These are phyloP conservation scores for Zygosaccharomyces kombuchaensis DNA, from an alignment of 805 yeast genomes.

Conservation along the genomic window DNA sequence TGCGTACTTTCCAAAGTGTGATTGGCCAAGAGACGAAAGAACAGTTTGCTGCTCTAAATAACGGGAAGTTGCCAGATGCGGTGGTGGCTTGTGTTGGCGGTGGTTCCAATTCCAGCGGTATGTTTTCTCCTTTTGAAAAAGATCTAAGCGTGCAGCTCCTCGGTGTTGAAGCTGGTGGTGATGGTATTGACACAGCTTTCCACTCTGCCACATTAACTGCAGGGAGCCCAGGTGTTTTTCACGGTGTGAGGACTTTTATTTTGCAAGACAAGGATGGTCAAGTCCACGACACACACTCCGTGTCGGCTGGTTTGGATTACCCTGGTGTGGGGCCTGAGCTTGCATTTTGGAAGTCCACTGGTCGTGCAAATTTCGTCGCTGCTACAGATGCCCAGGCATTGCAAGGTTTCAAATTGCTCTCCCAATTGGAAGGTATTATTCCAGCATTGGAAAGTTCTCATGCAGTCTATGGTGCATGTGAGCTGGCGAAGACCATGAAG, in stretches of 20 bases:
- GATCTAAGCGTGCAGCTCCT: slow-evolving; percentile 72
- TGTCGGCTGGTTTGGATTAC: slow-evolving; percentile 96
- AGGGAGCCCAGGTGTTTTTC: slow-evolving; percentile 96
- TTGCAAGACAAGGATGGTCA: slow-evolving; percentile 92
- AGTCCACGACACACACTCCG: slow-evolving; percentile 95
- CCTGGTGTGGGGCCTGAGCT: slow-evolving; percentile 99
- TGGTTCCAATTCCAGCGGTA: slow-evolving; percentile 94
- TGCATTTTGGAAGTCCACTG: slow-evolving; percentile 90
- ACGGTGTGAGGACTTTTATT: slow-evolving; percentile 93
- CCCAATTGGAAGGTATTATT: slow-evolving; percentile 95
- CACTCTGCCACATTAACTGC: slow-evolving; percentile 96
- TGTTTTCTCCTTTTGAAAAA: slow-evolving; percentile 89
- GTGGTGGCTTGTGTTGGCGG: slow-evolving; percentile 99
- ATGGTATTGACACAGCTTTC: slow-evolving; percentile 80
- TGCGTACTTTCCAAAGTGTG: slow-evolving; percentile 95
- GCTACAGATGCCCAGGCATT: slow-evolving; percentile 96
- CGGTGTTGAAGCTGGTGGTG: slow-evolving; percentile 99
- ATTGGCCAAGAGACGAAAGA: slow-evolving; percentile 93
- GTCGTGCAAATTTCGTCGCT: slow-evolving; percentile 85
- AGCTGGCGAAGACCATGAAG: slow-evolving; percentile 78
- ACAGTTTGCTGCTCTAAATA: slow-evolving; percentile 74
- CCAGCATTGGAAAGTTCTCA: slow-evolving; percentile 98
- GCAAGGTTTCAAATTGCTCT: slow-evolving; percentile 79
- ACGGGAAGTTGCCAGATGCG: slow-evolving; percentile 84
- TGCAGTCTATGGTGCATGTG: slow-evolving; percentile 87